Conservation (phyloP, 345 rosid species). For the Raphanus raphanistrum region DNA sequence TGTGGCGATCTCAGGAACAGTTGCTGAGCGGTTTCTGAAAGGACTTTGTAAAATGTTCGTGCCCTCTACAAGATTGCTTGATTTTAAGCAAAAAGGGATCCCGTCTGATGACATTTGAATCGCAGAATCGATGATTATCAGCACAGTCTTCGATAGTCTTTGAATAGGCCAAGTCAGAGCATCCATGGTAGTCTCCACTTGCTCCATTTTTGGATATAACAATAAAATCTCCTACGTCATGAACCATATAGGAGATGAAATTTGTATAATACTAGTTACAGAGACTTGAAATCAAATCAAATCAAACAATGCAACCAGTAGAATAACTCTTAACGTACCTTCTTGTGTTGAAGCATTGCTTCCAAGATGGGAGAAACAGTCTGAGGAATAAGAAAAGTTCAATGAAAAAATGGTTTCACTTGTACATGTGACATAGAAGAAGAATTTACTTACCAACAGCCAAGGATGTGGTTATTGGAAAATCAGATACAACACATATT, state of each 20-base stretch:
- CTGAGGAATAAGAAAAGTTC: constrained; percentile 47
- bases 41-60: constrained; percentile 45
- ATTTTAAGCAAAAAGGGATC: constrained; percentile 61
- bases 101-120: constrained; percentile 81
- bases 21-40: constrained; percentile 40
- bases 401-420: background rate
- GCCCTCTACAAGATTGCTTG: constrained; percentile 57
- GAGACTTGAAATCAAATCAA: background rate
- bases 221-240: constrained; percentile 43
- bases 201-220: constrained; percentile 83
- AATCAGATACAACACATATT: constrained; percentile 59
- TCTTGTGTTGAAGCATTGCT: constrained; percentile 56
- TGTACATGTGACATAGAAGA: constrained; percentile 1
- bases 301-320: constrained; percentile 35
- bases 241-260: constrained; percentile 1
- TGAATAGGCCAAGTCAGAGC: constrained; percentile 73
- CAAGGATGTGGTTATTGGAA: constrained; percentile 75
- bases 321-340: no score
- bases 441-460: constrained; percentile 56
- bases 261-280: background rate
- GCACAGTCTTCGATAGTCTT: constrained; percentile 71
- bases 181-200: constrained; percentile 88
- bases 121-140: constrained; percentile 72
- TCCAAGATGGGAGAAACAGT: constrained; percentile 68
- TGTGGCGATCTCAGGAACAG: constrained; percentile 46